Conservation (phyloP, 768 basidiomycete species). For the Symmetrospora coprosmae region DNA sequence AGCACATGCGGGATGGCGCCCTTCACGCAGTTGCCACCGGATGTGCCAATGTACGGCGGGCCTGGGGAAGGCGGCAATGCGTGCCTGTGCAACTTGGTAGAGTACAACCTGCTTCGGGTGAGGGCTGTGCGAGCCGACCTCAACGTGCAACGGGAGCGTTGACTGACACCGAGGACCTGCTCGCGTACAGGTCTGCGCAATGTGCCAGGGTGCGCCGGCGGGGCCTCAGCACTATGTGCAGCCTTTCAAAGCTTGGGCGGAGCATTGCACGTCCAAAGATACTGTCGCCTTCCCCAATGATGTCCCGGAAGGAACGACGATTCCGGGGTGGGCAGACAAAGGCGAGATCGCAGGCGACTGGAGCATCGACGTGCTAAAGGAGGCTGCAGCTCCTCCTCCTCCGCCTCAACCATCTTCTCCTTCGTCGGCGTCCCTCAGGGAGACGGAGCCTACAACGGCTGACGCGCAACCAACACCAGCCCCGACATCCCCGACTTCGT, state of each 20-base stretch:
- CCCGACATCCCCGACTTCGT: background rate
- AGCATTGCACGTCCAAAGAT: slow-evolving; percentile 2
- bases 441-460: no score
- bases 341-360: background rate
- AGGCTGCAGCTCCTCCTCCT: no score
- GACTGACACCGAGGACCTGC: background rate
- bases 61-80: slow-evolving; percentile 7
- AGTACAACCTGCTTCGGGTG: slow-evolving; percentile 17
- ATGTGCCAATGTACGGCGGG: slow-evolving; percentile 1
- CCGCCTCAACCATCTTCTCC: background rate
- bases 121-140: background rate
- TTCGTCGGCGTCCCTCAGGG: no score
- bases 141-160: background rate
- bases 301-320: background rate
- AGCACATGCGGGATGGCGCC: background rate
- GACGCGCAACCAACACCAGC: background rate
- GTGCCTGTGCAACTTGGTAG: slow-evolving; percentile 12
- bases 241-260: slow-evolving; percentile 1
- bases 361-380: background rate
- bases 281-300: background rate
- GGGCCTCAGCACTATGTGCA: slow-evolving; percentile 5
- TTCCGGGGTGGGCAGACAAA: slow-evolving; percentile 3
- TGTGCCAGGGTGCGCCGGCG: background rate
- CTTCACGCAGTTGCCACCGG: background rate
- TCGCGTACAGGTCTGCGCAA: background rate